Evolutionary conservation across 495 filamentous ascomycete species (phyloP), one percentile per base, ranked within the genome.

Genomic region (Clavariopsis aquatica): DNA sequence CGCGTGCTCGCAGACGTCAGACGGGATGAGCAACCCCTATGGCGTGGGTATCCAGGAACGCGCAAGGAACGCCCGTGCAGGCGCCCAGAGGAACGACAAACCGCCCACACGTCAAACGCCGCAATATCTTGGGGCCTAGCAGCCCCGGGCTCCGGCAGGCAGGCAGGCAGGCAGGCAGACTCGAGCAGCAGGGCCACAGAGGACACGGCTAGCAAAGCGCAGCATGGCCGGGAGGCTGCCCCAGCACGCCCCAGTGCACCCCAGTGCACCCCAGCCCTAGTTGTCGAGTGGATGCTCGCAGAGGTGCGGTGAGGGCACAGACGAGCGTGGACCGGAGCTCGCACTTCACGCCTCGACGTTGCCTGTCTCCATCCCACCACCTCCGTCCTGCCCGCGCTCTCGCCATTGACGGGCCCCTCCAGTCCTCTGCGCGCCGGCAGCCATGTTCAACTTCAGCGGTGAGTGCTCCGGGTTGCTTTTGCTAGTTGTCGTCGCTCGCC

Each of bases 401-500:
- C 41, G 5, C 31, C 56, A 60, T 66, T 60, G 53, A 62, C 23
- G 57, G 43, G 22, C 52, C 7, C 2, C 49, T 23, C 36, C 3
- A 23, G 52, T 28, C 52, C 29, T 27, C 8, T 28, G 28, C 49
- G 51, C 27, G 1, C 27, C 51, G 36, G 19, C 52, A 36, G 28
- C 15, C 36, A 67, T 67, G 64, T 67, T 67, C 52, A 62, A 46
- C 45, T 62, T 67, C 58, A 62, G 52, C 52, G 57, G 64, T 67
- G 53, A 57, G 64, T 67, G 38, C 10, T 26, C 41, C 1, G 38
- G 24, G 24, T n/a, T 38, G 19, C 29, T 28, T 46, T 65, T 92
- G 87, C 69, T 67, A 92, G 8, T 83, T 84, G 6, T 78, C 81
- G 13, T 71, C 83, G 0, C 81, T 87, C 60, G 78, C 77, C 53